Base-by-base conservation (phyloP, 148 eudicot species). In the Cornus controversa region DNA sequence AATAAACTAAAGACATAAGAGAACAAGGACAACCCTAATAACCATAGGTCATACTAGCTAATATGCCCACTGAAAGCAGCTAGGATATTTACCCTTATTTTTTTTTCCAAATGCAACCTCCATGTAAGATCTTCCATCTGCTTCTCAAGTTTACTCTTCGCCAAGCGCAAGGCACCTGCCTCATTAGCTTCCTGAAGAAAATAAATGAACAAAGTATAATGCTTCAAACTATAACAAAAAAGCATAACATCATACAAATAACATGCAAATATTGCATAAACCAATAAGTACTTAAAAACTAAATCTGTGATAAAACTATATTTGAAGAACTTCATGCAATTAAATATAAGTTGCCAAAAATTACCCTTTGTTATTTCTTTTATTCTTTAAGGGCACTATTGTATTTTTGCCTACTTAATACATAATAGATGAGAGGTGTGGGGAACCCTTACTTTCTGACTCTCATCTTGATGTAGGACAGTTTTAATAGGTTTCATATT, bases 141-240 rank as follows among this genome's bases (percentile, higher is more conserved):
- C 86, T 89, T 96, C 85, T 96, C 95, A 84, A 96, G 97, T 80
- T 96, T 93, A 83, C 70, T 87, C 87, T 96, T 96, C 67, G 97
- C 99, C 84, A 85, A 74, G 25, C 98, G 98, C 85, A 96, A 81
- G 71, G 99, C 99, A 82, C 99, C 99, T 82, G 99, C 84, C 87
- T 96, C 98, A 85, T 96, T 96, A 69, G 99, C 99, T 82, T 90
- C 98, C 99, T 96, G 86, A 77, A 75, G 24, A 16, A 71, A 36
- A 72, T 14, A 62, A 62, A 73, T 37, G 22, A 77, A 42, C 24
- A 83, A 20, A 50, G 15, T 2, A 25, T 15, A 24, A 40, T 16
- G 5, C 34, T 25, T 36, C 71, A 36, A 31, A 20, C 40, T 18
- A 24, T 3, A 8, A 4, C 18, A 5, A 69, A 2, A 8, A 0